Base-by-base conservation (phyloP, 78 protist genomes). In the Dictyostelium citrinum region DNA sequence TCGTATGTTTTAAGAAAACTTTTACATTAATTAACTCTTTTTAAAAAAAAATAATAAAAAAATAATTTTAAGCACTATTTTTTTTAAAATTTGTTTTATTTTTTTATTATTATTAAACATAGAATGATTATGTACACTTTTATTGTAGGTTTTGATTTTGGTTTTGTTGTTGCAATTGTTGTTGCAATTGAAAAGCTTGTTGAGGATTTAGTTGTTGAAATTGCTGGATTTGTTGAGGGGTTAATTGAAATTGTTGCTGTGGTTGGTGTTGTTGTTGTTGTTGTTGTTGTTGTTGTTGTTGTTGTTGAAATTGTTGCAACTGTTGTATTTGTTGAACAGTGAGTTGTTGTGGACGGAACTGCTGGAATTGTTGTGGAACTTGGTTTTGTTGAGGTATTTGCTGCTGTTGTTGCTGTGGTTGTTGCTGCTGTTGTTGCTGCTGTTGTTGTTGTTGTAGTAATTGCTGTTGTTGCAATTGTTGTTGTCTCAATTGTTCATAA, bases 1-100 rank as follows among this genome's bases (percentile, higher is more conserved):
- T 84, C 96, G 41, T 97, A 91, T 76, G 97, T 97, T 24, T 70
- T 97, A 67, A 78, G 97, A 33, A 37, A 79, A 31, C 35, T 61
- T 10, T 61, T 61, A 61, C n/a, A 61, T 24, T 61, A 61, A 61
- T 43, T 8, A 0, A 0, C 6, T 43, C 6, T 43, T 43, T 43
- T 43, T 43, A 43, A 43, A 6, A 43, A 6, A 43, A 43, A 43
- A 8, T 43, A 43, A 43, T 39, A 43, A 43, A 43, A 43, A 43
- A 43, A 43, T 43, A 43, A 43, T 43, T 6, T 43, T 43, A 43
- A 6, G 0, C 3, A 43, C 6, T 5, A 37, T 2, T 43, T 0
- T 43, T 43, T 43, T 43, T 43, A 43, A 43, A 6, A 6, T 43
- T 43, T 43, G 2, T 43, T 43, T 43, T 43, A 43, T 43, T 43